A percentile compares a stretch with the other conserved stretches of the same genome.
Conservation (phyloP, 2,329 filamentous ascomycete species). For the Zasmidium cellare region DNA sequence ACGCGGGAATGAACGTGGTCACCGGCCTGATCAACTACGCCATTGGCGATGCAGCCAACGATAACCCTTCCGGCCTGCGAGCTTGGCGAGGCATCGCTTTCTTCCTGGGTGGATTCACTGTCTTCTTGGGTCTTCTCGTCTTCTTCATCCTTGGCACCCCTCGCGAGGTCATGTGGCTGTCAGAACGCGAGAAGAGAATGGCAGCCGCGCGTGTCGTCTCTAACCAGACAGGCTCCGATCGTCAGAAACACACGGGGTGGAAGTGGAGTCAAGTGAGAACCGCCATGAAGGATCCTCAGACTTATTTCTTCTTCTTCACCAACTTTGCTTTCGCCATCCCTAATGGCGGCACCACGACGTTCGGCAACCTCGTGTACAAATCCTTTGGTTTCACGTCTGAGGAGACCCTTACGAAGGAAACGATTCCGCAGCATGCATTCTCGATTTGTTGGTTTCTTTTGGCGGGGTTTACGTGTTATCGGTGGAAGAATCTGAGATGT, state of each 20-base stretch:
- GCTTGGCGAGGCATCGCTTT: conserved; percentile 16
- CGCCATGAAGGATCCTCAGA: conserved; percentile 13
- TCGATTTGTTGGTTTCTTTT: conserved; percentile 7
- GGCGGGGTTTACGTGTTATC: conserved; percentile 5
- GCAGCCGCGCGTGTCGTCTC: conserved; percentile 15
- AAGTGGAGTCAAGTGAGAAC: conserved; percentile 17
- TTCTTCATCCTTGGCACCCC: conserved; percentile 17
- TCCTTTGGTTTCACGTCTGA: conserved; percentile 13
- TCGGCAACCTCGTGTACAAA: conserved; percentile 11
- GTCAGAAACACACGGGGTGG: conserved; percentile 14
- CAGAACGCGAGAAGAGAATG: conserved; percentile 11
- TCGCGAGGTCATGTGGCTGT: conserved; percentile 15
- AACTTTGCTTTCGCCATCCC: conserved; percentile 15
- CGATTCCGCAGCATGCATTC: conserved; percentile 6
- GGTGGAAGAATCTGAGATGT: conserved; percentile 9
- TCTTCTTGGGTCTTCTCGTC: conserved; percentile 12
- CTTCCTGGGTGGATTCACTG: conserved; percentile 15
- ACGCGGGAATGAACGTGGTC: conserved; percentile 15
- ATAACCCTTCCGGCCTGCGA: conserved; percentile 6
- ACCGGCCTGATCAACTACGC: conserved; percentile 14
- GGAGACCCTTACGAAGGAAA: conserved; percentile 7
- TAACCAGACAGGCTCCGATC: conserved; percentile 16
- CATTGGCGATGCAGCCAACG: conserved; percentile 12
- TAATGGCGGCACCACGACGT: conserved; percentile 12
- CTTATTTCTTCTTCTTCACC: conserved; percentile 16